phyloP scores from a whole-genome alignment of 2,329 filamentous ascomycete genomes.

The Curvularia eragrostidis region DNA sequence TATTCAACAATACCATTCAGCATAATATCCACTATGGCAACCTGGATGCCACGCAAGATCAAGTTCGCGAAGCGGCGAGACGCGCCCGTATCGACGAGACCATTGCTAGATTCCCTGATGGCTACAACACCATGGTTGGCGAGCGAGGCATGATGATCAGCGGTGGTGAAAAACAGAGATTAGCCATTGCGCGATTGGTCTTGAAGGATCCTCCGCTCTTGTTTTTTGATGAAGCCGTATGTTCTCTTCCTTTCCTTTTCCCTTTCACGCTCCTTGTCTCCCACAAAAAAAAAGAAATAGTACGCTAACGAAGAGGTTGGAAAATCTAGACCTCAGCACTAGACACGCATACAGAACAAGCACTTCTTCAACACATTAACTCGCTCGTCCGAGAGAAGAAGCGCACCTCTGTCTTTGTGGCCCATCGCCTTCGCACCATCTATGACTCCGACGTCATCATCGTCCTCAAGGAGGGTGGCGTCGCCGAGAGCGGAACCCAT shows the following conservation, averaged over 20 bases:
- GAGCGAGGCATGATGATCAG: slow-evolving; percentile 97
- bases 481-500: slow-evolving; percentile 91
- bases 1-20: slow-evolving; percentile 96
- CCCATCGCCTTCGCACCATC: slow-evolving; percentile 89
- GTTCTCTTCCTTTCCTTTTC: slow-evolving; percentile 32
- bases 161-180: slow-evolving; percentile 89
- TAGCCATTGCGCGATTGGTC: slow-evolving; percentile 82
- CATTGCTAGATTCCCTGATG: slow-evolving; percentile 78
- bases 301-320: slow-evolving; percentile 8
- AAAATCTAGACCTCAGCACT: slow-evolving; percentile 73
- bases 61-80: slow-evolving; percentile 78
- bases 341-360: slow-evolving; percentile 92
- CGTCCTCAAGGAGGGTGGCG: slow-evolving; percentile 80
- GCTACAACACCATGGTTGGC: slow-evolving; percentile 88
- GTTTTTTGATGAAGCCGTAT: slow-evolving; percentile 89
- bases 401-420: slow-evolving; percentile 92
- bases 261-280: background rate
- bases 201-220: slow-evolving; percentile 88
- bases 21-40: slow-evolving; percentile 96
- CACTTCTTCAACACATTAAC: slow-evolving; percentile 90
- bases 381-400: slow-evolving; percentile 86
- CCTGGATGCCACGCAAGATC: slow-evolving; percentile 74
- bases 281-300: background rate
- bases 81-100: slow-evolving; percentile 81
- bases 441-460: slow-evolving; percentile 92